phyloP scores from a whole-genome alignment of 768 basidiomycete genomes.

The Tylopilus sp. region DNA sequence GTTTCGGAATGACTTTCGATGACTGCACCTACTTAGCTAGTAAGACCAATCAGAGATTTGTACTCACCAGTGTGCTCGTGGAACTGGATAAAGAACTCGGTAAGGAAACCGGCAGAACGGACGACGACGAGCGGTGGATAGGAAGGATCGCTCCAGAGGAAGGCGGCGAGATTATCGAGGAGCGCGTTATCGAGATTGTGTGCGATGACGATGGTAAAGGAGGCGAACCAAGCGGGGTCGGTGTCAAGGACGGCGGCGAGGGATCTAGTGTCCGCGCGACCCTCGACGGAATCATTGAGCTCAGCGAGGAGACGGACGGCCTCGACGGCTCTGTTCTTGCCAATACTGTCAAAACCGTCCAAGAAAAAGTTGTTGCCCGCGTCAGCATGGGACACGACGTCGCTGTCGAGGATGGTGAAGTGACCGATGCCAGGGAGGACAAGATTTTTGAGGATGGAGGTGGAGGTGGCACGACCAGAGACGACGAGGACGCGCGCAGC shows the following conservation, averaged over 20 bases:
- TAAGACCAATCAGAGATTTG: neutral
- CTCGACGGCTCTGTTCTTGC: constrained; percentile 75
- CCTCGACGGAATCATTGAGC: constrained; percentile 85
- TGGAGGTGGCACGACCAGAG: constrained; percentile 77
- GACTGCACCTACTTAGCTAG: constrained; percentile 43
- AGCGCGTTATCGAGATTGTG: constrained; percentile 67
- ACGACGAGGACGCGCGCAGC: constrained; percentile 77
- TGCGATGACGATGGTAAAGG: constrained; percentile 79
- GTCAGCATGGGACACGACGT: constrained; percentile 62
- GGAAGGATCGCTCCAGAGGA: constrained; percentile 65
- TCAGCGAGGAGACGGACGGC: constrained; percentile 74
- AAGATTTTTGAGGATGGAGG: constrained; percentile 92
- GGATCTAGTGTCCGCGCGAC: constrained; percentile 53
- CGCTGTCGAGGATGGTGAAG: constrained; percentile 84
- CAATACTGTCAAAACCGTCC: constrained; percentile 69
- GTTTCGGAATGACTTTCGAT: constrained; percentile 86
- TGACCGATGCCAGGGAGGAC: constrained; percentile 95
- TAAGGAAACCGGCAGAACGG: constrained; percentile 85
- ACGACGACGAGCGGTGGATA: constrained; percentile 72
- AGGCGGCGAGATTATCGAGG: constrained; percentile 55
- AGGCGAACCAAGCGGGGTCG: constrained; percentile 50
- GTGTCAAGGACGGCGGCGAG: constrained; percentile 55
- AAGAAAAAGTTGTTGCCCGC: constrained; percentile 98
- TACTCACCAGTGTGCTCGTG: constrained; percentile 79
- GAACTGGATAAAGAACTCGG: constrained; percentile 85